phyloP scores from a whole-genome alignment of 176 grass and related monocot genomes.

The Phragmites australis region DNA sequence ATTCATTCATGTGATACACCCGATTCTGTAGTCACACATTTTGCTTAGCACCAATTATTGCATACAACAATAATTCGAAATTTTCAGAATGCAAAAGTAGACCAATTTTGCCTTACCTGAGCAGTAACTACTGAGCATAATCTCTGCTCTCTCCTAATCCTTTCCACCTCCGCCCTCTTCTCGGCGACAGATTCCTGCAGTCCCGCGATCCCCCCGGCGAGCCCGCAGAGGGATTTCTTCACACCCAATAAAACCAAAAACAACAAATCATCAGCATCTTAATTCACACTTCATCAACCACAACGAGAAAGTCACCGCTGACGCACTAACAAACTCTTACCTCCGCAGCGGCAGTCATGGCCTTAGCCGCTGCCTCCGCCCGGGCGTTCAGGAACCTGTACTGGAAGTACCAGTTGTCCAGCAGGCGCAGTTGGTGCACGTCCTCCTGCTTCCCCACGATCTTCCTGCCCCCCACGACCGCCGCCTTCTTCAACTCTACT shows the following conservation, averaged over 20 bases:
- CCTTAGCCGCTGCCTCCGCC: constrained; percentile 34
- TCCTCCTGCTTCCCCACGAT: constrained; percentile 57
- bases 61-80: neutral
- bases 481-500: constrained; percentile 51
- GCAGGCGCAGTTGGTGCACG: constrained; percentile 65
- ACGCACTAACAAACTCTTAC: constrained; percentile 35
- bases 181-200: constrained; percentile 46
- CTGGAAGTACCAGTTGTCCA: constrained; percentile 66
- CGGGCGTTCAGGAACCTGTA: constrained; percentile 70
- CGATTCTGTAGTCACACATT: constrained; percentile 13
- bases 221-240: constrained; percentile 68
- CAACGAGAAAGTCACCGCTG: neutral
- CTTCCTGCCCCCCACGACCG: constrained; percentile 41
- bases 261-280: neutral
- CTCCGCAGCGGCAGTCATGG: constrained; percentile 51
- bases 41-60: neutral
- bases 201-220: constrained; percentile 24
- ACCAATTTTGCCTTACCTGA: constrained; percentile 49
- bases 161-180: constrained; percentile 54
- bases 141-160: constrained; percentile 46
- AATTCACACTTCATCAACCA: neutral
- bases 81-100: neutral
- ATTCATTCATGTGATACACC: neutral
- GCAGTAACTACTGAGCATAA: constrained; percentile 45
- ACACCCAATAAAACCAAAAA: neutral